Conservation (phyloP, 2,329 filamentous ascomycete genomes). For the Diaporthe sp. region DNA sequence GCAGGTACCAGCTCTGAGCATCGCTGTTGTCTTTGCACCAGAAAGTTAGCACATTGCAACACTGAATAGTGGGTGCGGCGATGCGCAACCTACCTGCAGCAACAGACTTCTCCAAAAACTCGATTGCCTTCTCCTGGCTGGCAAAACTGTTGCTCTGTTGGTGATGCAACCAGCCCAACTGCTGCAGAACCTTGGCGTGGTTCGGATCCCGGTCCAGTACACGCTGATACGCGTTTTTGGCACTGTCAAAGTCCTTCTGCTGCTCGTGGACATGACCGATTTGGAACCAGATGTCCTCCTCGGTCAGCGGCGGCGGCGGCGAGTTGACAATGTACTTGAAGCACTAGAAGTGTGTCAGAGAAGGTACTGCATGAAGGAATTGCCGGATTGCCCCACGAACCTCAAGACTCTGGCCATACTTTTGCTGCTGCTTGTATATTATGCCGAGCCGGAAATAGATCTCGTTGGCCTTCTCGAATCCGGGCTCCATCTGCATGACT, state of each 20-base stretch:
- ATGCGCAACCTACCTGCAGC: slow-evolving; percentile 78
- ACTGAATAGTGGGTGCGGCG: slow-evolving; percentile 37
- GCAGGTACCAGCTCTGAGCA: slow-evolving; percentile 98
- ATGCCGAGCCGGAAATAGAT: slow-evolving; percentile 99
- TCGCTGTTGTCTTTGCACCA: slow-evolving; percentile 82
- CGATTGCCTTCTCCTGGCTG: slow-evolving; percentile 95
- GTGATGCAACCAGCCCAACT: slow-evolving; percentile 97
- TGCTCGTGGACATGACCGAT: slow-evolving; percentile 99
- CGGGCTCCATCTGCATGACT: slow-evolving; percentile 98
- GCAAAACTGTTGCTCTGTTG: slow-evolving; percentile 93
- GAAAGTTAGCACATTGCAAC: slow-evolving; percentile 46
- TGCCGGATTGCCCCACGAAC: slow-evolving; percentile 62
- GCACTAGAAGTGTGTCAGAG: slow-evolving; percentile 71
- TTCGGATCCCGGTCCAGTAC: slow-evolving; percentile 95
- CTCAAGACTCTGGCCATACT: slow-evolving; percentile 92
- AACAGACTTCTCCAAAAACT: slow-evolving; percentile 97
- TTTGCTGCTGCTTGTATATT: slow-evolving; percentile 98
- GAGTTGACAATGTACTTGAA: slow-evolving; percentile 98
- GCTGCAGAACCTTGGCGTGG: slow-evolving; percentile 97
- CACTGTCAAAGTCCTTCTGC: slow-evolving; percentile 96
- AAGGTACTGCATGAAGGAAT: slow-evolving; percentile 28
- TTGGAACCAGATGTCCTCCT: slow-evolving; percentile 99
- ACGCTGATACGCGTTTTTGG: slow-evolving; percentile 91
- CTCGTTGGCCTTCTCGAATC: slow-evolving; percentile 98
- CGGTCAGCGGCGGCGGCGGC: slow-evolving; percentile 90